Conservation (phyloP, 78 protist species). For the Anaeramoeba flamelloides region DNA sequence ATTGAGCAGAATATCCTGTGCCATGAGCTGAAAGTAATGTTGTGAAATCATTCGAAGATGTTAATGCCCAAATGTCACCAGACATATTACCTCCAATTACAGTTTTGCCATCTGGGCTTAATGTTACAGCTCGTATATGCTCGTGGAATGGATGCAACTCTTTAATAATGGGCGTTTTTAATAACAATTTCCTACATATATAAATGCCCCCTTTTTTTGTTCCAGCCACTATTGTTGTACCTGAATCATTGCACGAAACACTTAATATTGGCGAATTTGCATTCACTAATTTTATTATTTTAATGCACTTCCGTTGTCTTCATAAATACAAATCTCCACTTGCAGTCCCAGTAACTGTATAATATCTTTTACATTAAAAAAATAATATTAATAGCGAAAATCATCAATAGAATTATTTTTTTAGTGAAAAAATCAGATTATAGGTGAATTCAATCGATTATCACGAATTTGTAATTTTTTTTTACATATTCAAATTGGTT, state of each 20-base stretch:
- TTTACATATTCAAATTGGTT: too few relatives aligned
- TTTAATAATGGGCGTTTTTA: not conserved
- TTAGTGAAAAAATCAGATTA: too few relatives aligned
- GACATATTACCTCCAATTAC: not conserved
- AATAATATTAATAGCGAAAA: too few relatives aligned
- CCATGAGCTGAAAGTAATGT: not conserved
- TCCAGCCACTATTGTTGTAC: not conserved
- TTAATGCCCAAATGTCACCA: not conserved
- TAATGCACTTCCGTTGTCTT: not conserved
- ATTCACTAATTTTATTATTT: not conserved
- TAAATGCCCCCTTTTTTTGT: not conserved
- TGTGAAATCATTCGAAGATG: not conserved
- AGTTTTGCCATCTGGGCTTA: not conserved
- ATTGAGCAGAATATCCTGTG: not conserved
- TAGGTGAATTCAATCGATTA: too few relatives aligned
- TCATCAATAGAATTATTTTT: too few relatives aligned
- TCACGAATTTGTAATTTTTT: too few relatives aligned
- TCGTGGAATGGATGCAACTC: not conserved
- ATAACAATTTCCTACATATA: not conserved
- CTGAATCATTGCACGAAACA: not conserved
- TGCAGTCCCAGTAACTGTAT: not conserved
- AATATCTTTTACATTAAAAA: too few relatives aligned
- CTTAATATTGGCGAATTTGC: not conserved
- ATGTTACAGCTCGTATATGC: not conserved
- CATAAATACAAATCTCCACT: not conserved